Evolutionary conservation across 2,329 filamentous ascomycete genomes (phyloP).

Genomic region (Thelonectria olida): DNA sequence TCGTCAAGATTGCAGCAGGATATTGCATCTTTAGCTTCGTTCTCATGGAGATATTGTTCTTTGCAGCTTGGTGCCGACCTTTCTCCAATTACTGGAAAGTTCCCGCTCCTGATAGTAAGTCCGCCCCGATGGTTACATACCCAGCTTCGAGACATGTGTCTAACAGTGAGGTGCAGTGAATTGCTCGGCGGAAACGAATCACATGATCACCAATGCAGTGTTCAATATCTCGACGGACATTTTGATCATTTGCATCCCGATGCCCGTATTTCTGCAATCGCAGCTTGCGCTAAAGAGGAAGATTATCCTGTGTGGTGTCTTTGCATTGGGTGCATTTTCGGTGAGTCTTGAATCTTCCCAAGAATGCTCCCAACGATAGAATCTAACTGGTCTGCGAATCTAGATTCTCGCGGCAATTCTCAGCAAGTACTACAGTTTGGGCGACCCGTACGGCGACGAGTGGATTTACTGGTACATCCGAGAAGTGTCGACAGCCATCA

Average conservation of each 20-base stretch:
- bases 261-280: constrained; percentile 60
- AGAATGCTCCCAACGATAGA: background rate
- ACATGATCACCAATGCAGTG: constrained; percentile 64
- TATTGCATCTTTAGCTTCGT: constrained; percentile 56
- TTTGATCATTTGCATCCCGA: constrained; percentile 64
- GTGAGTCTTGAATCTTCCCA: constrained; percentile 39
- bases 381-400: background rate
- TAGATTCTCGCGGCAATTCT: constrained; percentile 38
- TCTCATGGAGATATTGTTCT: constrained; percentile 59
- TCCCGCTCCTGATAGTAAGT: constrained; percentile 9
- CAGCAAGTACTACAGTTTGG: constrained; percentile 55
- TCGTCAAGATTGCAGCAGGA: constrained; percentile 54
- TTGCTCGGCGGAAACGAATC: constrained; percentile 63
- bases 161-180: constrained; percentile 22
- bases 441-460: constrained; percentile 47
- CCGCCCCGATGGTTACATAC: background rate
- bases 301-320: constrained; percentile 56
- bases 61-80: constrained; percentile 40
- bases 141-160: background rate
- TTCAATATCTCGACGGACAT: constrained; percentile 68
- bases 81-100: constrained; percentile 21
- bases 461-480: constrained; percentile 58
- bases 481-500: constrained; percentile 56
- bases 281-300: constrained; percentile 61
- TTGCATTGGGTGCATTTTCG: constrained; percentile 56